Conservation (phyloP, 176 grass and related monocot species). For the Oryza glaberrima region DNA sequence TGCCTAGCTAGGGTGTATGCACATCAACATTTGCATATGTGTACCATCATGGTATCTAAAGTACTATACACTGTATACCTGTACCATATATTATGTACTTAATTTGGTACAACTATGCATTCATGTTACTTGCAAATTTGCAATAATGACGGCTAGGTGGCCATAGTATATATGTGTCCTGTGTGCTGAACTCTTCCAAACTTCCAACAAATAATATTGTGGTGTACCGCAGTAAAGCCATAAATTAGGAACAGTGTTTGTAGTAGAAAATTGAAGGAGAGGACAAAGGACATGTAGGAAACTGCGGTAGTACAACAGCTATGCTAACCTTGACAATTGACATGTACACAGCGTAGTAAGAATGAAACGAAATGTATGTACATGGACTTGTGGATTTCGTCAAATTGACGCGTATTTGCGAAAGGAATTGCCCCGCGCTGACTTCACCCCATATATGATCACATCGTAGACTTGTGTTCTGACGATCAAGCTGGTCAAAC, state of each 20-base stretch:
- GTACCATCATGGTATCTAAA: not conserved
- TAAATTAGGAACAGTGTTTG: not conserved
- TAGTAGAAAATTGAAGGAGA: not conserved
- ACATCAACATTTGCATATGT: not conserved
- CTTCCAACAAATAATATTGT: not conserved
- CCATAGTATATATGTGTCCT: not conserved
- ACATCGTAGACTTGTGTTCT: constrained; percentile 22
- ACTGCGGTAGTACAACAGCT: not conserved
- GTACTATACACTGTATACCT: not conserved
- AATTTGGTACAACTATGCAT: not conserved
- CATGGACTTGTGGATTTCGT: not conserved
- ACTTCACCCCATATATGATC: not conserved
- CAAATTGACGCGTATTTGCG: not conserved
- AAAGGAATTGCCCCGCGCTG: constrained; percentile 2
- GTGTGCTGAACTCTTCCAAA: not conserved
- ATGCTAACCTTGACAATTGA: not conserved
- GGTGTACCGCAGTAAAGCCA: not conserved
- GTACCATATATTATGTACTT: not conserved
- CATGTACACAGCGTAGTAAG: not conserved
- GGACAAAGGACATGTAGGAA: not conserved
- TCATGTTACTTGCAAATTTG: not conserved
- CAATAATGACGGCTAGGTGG: not conserved
- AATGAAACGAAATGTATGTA: not conserved
- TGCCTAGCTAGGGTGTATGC: not conserved
- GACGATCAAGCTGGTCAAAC: constrained; percentile 10